Evolutionary conservation across 768 basidiomycete genomes (phyloP), one percentile per base, ranked within the genome.

Genomic region (Termitomyces sp.): DNA sequence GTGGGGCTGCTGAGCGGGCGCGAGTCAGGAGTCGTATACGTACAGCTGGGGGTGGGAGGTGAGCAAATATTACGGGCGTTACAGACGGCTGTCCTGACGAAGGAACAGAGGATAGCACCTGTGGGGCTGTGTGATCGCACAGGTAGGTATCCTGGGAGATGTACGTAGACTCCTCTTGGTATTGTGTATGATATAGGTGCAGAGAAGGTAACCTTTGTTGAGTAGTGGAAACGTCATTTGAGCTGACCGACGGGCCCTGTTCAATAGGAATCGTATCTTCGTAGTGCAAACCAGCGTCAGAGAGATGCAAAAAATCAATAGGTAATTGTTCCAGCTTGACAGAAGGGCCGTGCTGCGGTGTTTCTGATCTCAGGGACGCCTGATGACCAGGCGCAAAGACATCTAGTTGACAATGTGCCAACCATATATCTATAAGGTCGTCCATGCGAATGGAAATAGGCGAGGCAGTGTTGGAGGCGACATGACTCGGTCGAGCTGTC

Each of bases 351-450:
- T 58, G 55, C 27, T 34, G 47, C 28, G 40, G 39, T 14, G 32
- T 30, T 19, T 55, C 56, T 16, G 57, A n/a, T 40, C 48, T 61
- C 14, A 55, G 9, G 21, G 45, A 12, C 37, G 40, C 21, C 14
- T 50, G 55, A n/a, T 50, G 40, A 27, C 48, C 43, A 39, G 52
- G 32, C 23, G 56, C 21, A 37, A 56, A 58, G 10, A 58, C 3
- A 41, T 58, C 61, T 28, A 73, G 66, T 42, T 81, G 77, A 35
- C 83, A 76, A 62, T 84, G 79, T 32, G 76, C 73, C 21, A 88
- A 75, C 84, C 85, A 89, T 41, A 86, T 76, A 48, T 77, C 68
- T 9, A 78, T 71, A 41, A 88, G 73, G 62, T 86, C 85, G 47
- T 85, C 77, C 12, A 84, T 64, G 0, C 79, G 77, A 52, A 84